Evolutionary conservation across 805 yeast species (phyloP).

Genomic region (Candida mattraensis): DNA sequence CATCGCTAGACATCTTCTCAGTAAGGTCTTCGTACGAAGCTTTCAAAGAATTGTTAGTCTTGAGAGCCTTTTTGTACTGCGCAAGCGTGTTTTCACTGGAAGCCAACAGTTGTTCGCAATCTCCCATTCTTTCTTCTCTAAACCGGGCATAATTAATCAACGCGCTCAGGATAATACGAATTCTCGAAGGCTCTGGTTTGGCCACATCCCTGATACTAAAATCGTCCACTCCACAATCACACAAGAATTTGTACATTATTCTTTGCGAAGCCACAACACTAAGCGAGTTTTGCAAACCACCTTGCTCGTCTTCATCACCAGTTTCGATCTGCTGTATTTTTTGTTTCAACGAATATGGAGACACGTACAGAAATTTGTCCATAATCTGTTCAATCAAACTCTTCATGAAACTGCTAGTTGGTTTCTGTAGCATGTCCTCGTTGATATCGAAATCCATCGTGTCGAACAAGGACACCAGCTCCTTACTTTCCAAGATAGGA

Average conservation of each 20-base stretch:
- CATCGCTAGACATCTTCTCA: conserved; percentile 22
- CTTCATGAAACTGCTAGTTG: conserved; percentile 34
- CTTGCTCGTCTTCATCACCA: conserved; percentile 18
- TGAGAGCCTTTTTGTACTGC: conserved; percentile 43
- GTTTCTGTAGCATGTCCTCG: conserved; percentile 32
- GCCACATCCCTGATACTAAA: conserved; percentile 71
- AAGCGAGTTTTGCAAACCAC: conserved; percentile 39
- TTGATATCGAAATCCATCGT: conserved; percentile 30
- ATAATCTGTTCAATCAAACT: conserved; percentile 35
- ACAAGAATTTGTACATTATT: conserved; percentile 60
- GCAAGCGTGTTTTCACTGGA: conserved; percentile 52
- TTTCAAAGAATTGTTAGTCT: conserved; percentile 40
- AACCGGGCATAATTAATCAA: conserved; percentile 83
- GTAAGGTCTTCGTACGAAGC: conserved; percentile 24
- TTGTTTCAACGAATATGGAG: conserved; percentile 31
- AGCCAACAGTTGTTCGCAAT: conserved; percentile 61
- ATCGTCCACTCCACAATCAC: conserved; percentile 75
- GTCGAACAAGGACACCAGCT: conserved; percentile 28
- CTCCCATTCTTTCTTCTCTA: conserved; percentile 72
- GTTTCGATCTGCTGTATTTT: conserved; percentile 26
- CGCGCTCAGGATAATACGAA: conserved; percentile 70
- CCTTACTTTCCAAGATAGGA: conserved; percentile 33
- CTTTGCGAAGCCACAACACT: conserved; percentile 56
- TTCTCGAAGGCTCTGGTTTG: conserved; percentile 72
- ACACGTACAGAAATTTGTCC: conserved; percentile 34